A percentile compares a stretch with the other conserved stretches of the same genome.
Conservation (phyloP, 345 rosid species). For the Acer negundo region DNA sequence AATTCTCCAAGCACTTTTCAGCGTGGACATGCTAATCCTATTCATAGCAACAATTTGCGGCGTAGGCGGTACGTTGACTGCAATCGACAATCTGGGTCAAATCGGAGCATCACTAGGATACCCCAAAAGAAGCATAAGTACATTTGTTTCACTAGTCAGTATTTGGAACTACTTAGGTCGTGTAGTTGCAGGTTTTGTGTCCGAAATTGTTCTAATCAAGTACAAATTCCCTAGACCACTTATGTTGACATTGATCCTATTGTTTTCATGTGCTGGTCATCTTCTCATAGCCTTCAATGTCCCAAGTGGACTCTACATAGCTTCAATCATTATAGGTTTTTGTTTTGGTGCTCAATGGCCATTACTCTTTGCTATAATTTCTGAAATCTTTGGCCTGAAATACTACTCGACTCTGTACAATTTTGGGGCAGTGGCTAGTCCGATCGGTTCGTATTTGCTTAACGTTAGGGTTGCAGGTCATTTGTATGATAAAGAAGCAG, state of each 20-base stretch:
- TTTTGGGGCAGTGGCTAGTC: conserved; percentile 63
- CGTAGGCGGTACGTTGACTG: conserved; percentile 60
- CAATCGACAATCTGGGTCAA: conserved; percentile 66
- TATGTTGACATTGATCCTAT: conserved; percentile 43
- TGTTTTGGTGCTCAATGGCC: conserved; percentile 67
- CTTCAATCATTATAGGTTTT: conserved; percentile 59
- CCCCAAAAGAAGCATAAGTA: conserved; percentile 43
- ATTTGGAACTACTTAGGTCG: conserved; percentile 68
- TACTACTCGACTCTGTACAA: conserved; percentile 65
- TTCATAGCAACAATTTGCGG: conserved; percentile 60
- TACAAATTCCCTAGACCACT: conserved; percentile 56
- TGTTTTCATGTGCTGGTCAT: conserved; percentile 54
- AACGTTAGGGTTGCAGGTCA: conserved; percentile 55
- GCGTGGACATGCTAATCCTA: conserved; percentile 60
- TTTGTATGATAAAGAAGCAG: conserved; percentile 58
- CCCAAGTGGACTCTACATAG: conserved; percentile 46
- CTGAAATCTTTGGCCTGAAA: conserved; percentile 65
- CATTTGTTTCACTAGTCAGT: conserved; percentile 63
- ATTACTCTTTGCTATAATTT: conserved; percentile 59
- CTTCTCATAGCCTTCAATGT: conserved; percentile 49
- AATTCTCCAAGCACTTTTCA: conserved; percentile 60
- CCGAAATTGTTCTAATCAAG: conserved; percentile 46
- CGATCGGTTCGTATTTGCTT: conserved; percentile 59
- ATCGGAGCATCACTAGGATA: conserved; percentile 60
- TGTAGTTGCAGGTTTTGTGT: conserved; percentile 52